Percentiles rank a stretch among this genome's conserved stretches.
Evolutionary conservation across 257 asterid species (phyloP).

Genomic region (Salvia splendens): DNA sequence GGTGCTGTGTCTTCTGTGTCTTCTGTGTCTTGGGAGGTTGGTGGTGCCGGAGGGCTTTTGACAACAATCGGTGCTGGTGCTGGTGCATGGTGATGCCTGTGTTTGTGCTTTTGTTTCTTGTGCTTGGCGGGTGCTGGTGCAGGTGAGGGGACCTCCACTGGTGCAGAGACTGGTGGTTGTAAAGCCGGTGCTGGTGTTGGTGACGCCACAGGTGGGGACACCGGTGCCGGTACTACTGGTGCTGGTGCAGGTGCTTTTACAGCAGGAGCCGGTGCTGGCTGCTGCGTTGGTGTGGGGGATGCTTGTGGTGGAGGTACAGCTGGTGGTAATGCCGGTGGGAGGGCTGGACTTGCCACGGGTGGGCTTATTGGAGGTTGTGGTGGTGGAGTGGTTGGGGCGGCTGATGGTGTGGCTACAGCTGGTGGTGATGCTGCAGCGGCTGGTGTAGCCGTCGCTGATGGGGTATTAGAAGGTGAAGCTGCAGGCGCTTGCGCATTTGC

Average conservation of each 20-base stretch:
- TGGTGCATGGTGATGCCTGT: constrained; percentile 72
- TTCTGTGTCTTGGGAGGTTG: constrained; percentile 50
- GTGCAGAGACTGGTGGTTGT: constrained; percentile 53
- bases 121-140: constrained; percentile 61
- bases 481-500: constrained; percentile 84
- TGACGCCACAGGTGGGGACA: constrained; percentile 43
- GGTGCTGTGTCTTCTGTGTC: constrained; percentile 66
- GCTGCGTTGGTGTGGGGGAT: constrained; percentile 38
- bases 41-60: constrained; percentile 98
- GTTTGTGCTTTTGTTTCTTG: constrained; percentile 47
- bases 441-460: constrained; percentile 31
- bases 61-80: constrained; percentile 83
- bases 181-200: constrained; percentile 56
- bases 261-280: constrained; percentile 48
- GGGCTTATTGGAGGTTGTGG: constrained; percentile 54
- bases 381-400: constrained; percentile 52
- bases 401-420: constrained; percentile 43
- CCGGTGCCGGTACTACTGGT: constrained; percentile 55
- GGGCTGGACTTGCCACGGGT: constrained; percentile 55
- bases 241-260: constrained; percentile 56
- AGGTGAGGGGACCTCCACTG: constrained; percentile 53
- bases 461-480: constrained; percentile 62
- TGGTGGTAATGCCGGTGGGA: constrained; percentile 42
- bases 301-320: constrained; percentile 41
- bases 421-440: constrained; percentile 36